Evolutionary conservation across 495 filamentous ascomycete genomes (phyloP).

Genomic region (Aspergillus biplanus): DNA sequence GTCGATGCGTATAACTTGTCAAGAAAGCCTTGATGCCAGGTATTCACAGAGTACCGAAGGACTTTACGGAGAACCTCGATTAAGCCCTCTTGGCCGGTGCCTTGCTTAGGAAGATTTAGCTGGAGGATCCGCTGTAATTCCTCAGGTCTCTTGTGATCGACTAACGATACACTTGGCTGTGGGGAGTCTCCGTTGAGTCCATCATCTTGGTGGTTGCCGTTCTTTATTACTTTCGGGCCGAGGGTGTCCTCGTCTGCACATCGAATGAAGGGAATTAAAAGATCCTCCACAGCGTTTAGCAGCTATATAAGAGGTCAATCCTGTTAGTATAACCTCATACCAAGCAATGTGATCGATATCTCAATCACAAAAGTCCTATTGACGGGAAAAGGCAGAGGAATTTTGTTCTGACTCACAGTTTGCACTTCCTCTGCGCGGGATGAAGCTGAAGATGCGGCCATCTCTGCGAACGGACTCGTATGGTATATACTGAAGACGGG

Average conservation of each 20-base stretch:
- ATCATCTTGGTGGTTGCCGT: constrained; percentile 38
- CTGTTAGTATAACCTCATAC: constrained; percentile 1
- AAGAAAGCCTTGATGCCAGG: constrained; percentile 94
- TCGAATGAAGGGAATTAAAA: constrained; percentile 78
- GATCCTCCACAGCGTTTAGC: constrained; percentile 69
- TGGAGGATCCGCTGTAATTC: constrained; percentile 67
- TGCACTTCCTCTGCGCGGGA: constrained; percentile 50
- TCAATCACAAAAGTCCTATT: neutral
- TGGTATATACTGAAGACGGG: constrained; percentile 2
- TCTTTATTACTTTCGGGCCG: constrained; percentile 50
- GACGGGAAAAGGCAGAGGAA: neutral
- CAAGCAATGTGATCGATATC: neutral
- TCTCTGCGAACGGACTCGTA: constrained; percentile 17
- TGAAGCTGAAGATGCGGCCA: constrained; percentile 30
- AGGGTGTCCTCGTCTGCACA: constrained; percentile 68
- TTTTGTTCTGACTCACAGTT: constrained; percentile 37
- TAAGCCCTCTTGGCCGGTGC: constrained; percentile 72
- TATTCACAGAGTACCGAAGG: constrained; percentile 86
- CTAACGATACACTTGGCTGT: constrained; percentile 60
- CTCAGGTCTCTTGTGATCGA: constrained; percentile 71
- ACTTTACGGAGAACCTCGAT: constrained; percentile 66
- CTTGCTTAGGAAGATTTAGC: constrained; percentile 65
- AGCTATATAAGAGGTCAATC: constrained; percentile 51
- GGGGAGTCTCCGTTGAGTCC: constrained; percentile 44
- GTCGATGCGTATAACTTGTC: constrained; percentile 90